Base-by-base conservation (phyloP, 371 early-diverging fungal genomes). In the Amoeboradix gromovi region DNA sequence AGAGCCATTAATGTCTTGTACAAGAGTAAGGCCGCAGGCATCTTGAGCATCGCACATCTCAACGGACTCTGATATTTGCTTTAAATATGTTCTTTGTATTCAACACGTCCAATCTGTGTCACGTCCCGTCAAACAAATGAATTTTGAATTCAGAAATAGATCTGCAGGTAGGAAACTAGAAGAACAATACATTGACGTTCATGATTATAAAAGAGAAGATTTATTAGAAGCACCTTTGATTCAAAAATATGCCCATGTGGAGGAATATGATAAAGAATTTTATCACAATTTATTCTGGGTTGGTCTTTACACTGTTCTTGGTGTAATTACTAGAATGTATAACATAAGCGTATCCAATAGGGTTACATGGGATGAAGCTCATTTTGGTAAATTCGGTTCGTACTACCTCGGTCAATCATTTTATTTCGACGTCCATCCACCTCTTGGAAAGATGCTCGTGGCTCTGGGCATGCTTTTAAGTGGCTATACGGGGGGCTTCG, bases 371-470 rank as follows among this genome's bases (percentile, higher is more conserved):
- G 80, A 81, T 73, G 84, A 90, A 79, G 90, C 89, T 1, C 93
- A 92, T 75, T 91, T 91, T 77, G 91, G 90, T 70, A 89, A 90
- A 48, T 48, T 48, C 22, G 48, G 48, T 5, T 48, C 48, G 12
- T 48, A 72, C 69, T 79, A 79, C 69, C 66, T 78, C 1, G 67
- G 67, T 0, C 72, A 75, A 71, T 67, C 71, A 70, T 99, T 98
- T 75, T 86, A 97, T 76, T 95, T 94, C 77, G 99, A 99, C 78
- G 99, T 98, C 0, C 99, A 99, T 80, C 99, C 99, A 66, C 99
- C 99, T 0, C 82, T 98, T 66, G 99, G 98, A 67, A 99, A 99
- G 78, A 91, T 98, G 81, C 79, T 99, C 29, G 87, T 92, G 17
- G 98, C 91, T 0, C 77, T 98, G 12, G 84, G 93, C 17, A 98